Base-by-base conservation (phyloP, 495 filamentous ascomycete genomes). In the Hypoxylon lienhwacheense region DNA sequence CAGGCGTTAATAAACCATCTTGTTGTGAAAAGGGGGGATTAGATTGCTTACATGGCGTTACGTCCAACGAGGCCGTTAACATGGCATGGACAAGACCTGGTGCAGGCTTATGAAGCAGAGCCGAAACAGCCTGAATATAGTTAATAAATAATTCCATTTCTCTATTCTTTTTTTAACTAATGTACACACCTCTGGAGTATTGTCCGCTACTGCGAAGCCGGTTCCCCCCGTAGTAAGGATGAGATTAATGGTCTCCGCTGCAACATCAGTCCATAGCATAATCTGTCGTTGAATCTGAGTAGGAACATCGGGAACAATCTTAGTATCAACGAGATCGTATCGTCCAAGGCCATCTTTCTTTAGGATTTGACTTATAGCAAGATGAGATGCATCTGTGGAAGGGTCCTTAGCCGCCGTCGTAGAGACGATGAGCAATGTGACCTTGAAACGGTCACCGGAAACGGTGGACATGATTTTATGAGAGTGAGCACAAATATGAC, bases 21-120 rank as follows among this genome's bases (percentile, higher is more conserved):
- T 35, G 16, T 39, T 5, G 14, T 11, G 40, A 22, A 25, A 16
- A 17, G 12, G 7, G 6, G 8, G 6, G 17, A 1, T 21, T 24
- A 11, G 7, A 19, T 12, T 32, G 51, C 87, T 75, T 73, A 95
- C 90, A 99, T 36, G 91, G 90, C 4, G 93, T 99, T 50, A 96
- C 83, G 25, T 81, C 74, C 22, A 95, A 68, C 3, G 95, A 97
- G 31, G 90, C 78, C 17, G 90, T 75, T 40, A 99, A 76, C 95
- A 99, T 99, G 64, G 82, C 91, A 77, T 99, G 91, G 17, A 97
- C 85, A 43, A 98, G 73, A 8, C 93, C 93, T 8, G 90, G 83
- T 2, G 93, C 93, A 71, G 91, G 82, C 68, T 86, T 91, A 66
- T 96, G 84, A 16, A 98, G 77, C 33, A 98, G 72, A 32, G 84